Evolutionary conservation across 2,329 filamentous ascomycete genomes (phyloP), one percentile per base, ranked within the genome.

Genomic region (Talaromyces sp.): DNA sequence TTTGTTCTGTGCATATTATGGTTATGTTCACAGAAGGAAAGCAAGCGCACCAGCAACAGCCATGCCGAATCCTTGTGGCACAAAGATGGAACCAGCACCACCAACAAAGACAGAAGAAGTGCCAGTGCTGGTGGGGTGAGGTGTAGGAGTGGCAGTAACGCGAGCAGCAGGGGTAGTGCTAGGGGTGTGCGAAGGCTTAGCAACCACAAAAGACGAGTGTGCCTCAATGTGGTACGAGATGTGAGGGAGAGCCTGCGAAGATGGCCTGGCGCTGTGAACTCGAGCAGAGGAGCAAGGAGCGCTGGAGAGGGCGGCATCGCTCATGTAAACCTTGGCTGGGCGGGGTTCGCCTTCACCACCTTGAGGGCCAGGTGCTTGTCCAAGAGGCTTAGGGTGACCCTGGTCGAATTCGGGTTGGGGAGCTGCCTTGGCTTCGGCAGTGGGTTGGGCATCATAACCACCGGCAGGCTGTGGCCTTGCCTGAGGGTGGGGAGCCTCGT

Each of bases 31-130:
- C 38, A 64, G 14, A 31, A 62, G 46, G 58, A 64, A 59, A n/a
- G 58, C 60, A 27, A 64, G 21, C 26, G 62, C 62, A 50, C 62
- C 59, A 17, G 57, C 49, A 7, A 64, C 52, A 31, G 56, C 63
- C 55, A 58, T 29, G 6, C 55, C 56, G 8, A 63, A 46, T 13
- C 63, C 56, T 35, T 56, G 24, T 14, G 58, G 58, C n/a, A 53
- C 55, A 32, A 19, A 21, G 7, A 59, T 1, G n/a, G 24, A 51
- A 14, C 54, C 56, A 27, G 63, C 61, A 21, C 61, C 55, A 55
- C 63, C 63, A 9, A 21, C 13, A 49, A 58, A 64, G 32, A 35
- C 14, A 7, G 56, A 52, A 17, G 56, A 52, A 17, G 56, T 11
- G 31, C 10, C 49, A 7, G 13, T 14, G 24, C 17, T n/a, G 26